A percentile compares a stretch with the other conserved stretches of the same genome.
These are phyloP conservation scores for Kodamaea plutei DNA, from an alignment of 1,139 yeast genomes.

Conservation along the genomic window DNA sequence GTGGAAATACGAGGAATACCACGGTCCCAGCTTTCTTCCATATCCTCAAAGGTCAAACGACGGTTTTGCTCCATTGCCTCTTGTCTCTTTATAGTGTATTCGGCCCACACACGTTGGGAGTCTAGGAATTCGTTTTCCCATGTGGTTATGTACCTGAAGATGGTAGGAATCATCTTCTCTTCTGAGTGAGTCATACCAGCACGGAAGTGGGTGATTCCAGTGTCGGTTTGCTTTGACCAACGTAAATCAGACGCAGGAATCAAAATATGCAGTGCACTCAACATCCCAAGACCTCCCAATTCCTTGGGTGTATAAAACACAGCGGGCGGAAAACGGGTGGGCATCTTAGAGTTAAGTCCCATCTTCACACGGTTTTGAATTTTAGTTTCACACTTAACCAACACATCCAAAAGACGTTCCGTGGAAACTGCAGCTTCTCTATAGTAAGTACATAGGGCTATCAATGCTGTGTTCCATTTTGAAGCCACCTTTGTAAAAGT, in stretches of 20 bases:
- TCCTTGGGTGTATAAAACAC: conserved; percentile 98
- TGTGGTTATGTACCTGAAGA: conserved; percentile 85
- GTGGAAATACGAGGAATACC: conserved; percentile 97
- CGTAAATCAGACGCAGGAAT: conserved; percentile 90
- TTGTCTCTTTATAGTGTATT: conserved; percentile 83
- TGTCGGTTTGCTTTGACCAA: conserved; percentile 91
- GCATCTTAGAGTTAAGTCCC: conserved; percentile 97
- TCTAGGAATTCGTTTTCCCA: conserved; percentile 97
- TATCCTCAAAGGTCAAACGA: conserved; percentile 84
- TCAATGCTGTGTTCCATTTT: conserved; percentile 92
- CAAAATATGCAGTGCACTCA: conserved; percentile 91
- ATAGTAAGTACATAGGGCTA: conserved; percentile 81
- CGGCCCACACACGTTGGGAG: conserved; percentile 97
- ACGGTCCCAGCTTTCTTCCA: conserved; percentile 93
- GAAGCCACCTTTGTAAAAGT: conserved; percentile 93
- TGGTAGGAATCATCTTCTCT: conserved; percentile 82
- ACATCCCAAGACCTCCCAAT: conserved; percentile 95
- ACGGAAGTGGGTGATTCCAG: conserved; percentile 91
- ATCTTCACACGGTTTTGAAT: conserved; percentile 92
- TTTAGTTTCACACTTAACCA: conserved; percentile 90
- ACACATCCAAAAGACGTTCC: conserved; percentile 66
- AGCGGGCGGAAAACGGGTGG: conserved; percentile 97
- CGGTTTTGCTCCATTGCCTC: conserved; percentile 87
- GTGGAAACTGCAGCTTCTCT: conserved; percentile 93
- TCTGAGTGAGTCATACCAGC: conserved; percentile 88